phyloP scores from a whole-genome alignment of 371 early-diverging fungal genomes.

The Rhizomucor miehei region DNA sequence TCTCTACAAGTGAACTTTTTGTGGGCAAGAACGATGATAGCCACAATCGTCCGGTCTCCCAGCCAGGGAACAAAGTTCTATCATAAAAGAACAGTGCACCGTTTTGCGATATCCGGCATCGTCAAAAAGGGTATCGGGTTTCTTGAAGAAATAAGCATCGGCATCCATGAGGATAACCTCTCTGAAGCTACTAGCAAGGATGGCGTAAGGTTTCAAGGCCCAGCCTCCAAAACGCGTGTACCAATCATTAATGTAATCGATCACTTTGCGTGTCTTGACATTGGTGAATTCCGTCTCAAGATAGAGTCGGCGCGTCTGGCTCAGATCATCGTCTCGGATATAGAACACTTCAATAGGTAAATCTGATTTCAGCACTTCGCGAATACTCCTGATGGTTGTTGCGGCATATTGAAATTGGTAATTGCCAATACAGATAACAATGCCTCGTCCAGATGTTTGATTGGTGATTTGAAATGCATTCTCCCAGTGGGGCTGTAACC shows the following conservation, averaged over 20 bases:
- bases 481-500: conserved; percentile 23
- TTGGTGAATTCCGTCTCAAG: conserved; percentile 38
- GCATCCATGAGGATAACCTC: conserved; percentile 74
- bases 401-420: conserved; percentile 59
- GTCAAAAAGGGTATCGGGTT: conserved; percentile 57
- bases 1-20: conserved; percentile 33
- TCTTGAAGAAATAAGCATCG: conserved; percentile 66
- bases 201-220: conserved; percentile 64
- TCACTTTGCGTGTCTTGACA: conserved; percentile 50
- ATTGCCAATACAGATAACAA: conserved; percentile 70
- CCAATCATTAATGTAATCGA: conserved; percentile 41
- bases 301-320: conserved; percentile 27
- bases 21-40: conserved; percentile 47
- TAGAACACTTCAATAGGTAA: conserved; percentile 76
- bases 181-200: conserved; percentile 62
- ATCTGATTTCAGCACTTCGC: conserved; percentile 49
- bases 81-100: conserved; percentile 68
- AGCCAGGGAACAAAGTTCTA: conserved; percentile 47
- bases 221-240: conserved; percentile 54
- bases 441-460: conserved; percentile 44
- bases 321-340: conserved; percentile 56
- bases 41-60: conserved; percentile 35
- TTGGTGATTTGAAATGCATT: conserved; percentile 26
- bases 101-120: conserved; percentile 53
- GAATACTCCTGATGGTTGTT: conserved; percentile 52